A percentile compares a stretch with the other conserved stretches of the same genome.
phyloP scores from a whole-genome alignment of 495 filamentous ascomycete genomes.

The Lasiosphaeria miniovina region DNA sequence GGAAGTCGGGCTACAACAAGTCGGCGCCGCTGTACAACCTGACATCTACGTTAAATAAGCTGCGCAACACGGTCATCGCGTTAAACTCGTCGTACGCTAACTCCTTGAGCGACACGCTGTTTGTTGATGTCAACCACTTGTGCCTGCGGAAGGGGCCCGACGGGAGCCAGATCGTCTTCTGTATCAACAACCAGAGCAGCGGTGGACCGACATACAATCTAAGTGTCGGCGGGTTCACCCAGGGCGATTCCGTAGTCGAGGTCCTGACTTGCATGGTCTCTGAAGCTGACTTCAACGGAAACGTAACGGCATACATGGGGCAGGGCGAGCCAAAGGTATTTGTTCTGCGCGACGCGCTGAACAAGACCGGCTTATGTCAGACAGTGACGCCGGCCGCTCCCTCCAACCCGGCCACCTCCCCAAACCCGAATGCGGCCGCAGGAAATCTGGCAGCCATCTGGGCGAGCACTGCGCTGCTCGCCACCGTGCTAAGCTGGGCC shows the following conservation, averaged over 20 bases:
- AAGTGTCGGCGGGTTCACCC: conserved; percentile 24
- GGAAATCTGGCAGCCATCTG: neutral
- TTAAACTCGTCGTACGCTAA: conserved; percentile 44
- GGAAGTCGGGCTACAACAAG: conserved; percentile 55
- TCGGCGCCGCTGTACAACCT: conserved; percentile 53
- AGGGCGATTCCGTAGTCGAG: conserved; percentile 28
- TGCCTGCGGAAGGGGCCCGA: conserved; percentile 66
- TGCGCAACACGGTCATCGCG: conserved; percentile 53
- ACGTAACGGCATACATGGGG: conserved; percentile 23
- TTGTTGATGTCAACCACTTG: conserved; percentile 54
- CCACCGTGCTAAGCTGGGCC: neutral
- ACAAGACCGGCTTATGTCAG: conserved; percentile 24
- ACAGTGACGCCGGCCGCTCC: conserved; percentile 9
- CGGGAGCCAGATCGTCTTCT: conserved; percentile 42
- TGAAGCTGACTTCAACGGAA: conserved; percentile 21
- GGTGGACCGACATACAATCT: conserved; percentile 22
- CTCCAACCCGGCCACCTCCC: neutral
- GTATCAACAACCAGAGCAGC: conserved; percentile 34
- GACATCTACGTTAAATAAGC: conserved; percentile 50
- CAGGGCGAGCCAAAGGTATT: conserved; percentile 28
- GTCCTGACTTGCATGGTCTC: conserved; percentile 22
- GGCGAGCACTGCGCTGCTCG: neutral
- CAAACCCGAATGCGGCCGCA: neutral
- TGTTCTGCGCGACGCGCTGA: conserved; percentile 11
- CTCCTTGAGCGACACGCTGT: conserved; percentile 53